phyloP scores from a whole-genome alignment of 345 rosid species.

The Passiflora organensis region DNA sequence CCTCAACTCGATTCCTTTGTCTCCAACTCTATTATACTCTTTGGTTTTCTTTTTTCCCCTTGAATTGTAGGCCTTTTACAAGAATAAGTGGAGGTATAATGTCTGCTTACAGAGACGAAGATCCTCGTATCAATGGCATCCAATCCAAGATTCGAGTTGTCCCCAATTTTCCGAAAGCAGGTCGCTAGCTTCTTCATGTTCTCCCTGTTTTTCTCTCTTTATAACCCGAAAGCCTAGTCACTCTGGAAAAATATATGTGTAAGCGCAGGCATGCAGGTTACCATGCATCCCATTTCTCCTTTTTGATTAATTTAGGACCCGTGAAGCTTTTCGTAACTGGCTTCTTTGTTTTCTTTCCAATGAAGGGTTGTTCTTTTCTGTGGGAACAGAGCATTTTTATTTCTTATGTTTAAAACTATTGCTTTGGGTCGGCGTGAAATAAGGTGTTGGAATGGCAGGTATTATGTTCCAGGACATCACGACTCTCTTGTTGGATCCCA shows the following conservation, averaged over 20 bases:
- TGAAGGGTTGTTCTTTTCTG: background rate
- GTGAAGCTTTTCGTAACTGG: background rate
- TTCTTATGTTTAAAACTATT: background rate
- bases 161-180: slow-evolving; percentile 25
- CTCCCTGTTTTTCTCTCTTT: background rate
- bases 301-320: background rate
- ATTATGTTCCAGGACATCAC: slow-evolving; percentile 98
- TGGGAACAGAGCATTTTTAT: no score
- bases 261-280: background rate
- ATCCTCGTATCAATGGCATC: slow-evolving; percentile 41
- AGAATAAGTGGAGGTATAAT: no score
- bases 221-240: no score
- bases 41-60: background rate
- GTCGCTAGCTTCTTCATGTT: slow-evolving; percentile 10
- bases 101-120: slow-evolving; percentile 48
- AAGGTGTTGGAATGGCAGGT: slow-evolving; percentile 40
- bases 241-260: background rate
- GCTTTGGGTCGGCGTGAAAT: background rate
- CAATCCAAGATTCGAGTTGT: slow-evolving; percentile 20
- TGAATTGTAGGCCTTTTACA: no score
- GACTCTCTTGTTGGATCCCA: slow-evolving; percentile 75
- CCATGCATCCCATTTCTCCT: background rate
- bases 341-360: background rate
- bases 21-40: background rate
- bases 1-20: background rate